phyloP scores from a whole-genome alignment of 176 grass and related monocot species.

The Otatea glauca region DNA sequence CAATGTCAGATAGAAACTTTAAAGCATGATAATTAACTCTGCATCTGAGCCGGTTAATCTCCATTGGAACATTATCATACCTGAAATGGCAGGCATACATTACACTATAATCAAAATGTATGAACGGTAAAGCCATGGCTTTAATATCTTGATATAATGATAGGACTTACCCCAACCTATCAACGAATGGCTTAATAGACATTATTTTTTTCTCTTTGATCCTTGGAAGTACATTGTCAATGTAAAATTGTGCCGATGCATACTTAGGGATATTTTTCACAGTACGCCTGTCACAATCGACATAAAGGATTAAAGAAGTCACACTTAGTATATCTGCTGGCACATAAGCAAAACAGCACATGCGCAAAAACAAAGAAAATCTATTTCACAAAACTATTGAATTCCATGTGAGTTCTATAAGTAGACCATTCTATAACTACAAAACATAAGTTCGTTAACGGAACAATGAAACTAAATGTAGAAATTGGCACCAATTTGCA shows the following conservation, averaged over 20 bases:
- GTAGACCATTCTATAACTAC: neutral
- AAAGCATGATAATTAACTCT: conserved; percentile 99
- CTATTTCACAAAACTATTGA: neutral
- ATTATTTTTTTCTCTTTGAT: conserved; percentile 99
- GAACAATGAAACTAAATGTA: neutral
- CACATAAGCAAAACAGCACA: neutral
- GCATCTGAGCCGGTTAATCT: conserved; percentile 94
- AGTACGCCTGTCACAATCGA: conserved; percentile 63
- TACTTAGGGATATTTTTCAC: conserved; percentile 99
- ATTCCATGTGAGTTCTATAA: neutral
- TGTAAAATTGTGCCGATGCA: conserved; percentile 92
- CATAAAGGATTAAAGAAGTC: conserved; percentile 24
- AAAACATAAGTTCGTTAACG: neutral
- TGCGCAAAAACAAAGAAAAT: conserved; percentile 1
- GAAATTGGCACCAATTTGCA: neutral
- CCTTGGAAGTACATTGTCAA: conserved; percentile 98
- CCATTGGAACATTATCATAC: conserved; percentile 97
- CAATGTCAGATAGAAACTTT: conserved; percentile 95
- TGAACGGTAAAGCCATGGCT: neutral
- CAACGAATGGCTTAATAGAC: conserved; percentile 96
- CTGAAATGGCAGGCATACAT: conserved; percentile 48
- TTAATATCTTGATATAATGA: conserved; percentile 24
- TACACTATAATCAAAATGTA: conserved; percentile 28
- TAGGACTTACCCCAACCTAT: conserved; percentile 88
- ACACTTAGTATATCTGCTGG: neutral